Percentiles rank a stretch among this genome's conserved stretches.
Evolutionary conservation across 1,284 basidiomycete species (phyloP).

Genomic region (Microbotryum scabiosae): DNA sequence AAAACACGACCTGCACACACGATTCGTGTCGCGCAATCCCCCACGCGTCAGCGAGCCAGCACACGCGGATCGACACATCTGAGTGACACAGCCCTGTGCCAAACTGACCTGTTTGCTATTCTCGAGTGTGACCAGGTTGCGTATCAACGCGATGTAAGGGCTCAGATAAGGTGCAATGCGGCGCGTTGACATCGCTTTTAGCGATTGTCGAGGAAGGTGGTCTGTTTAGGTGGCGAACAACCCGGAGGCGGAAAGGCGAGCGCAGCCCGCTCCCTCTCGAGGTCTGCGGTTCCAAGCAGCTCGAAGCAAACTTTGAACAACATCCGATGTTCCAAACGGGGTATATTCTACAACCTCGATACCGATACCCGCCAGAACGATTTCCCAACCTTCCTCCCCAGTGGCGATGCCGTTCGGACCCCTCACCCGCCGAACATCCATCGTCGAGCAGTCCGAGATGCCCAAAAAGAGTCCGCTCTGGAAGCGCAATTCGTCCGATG

Average conservation of each 20-base stretch:
- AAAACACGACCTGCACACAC: conserved; percentile 22
- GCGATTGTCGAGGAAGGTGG: not conserved
- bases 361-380: conserved; percentile 1
- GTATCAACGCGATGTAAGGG: not conserved
- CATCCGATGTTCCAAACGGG: not conserved
- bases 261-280: too few relatives aligned
- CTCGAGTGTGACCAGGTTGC: conserved; percentile 16
- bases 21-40: not conserved
- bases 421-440: not conserved
- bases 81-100: not conserved
- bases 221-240: too few relatives aligned
- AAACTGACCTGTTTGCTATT: conserved; percentile 25
- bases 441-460: not conserved
- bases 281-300: not conserved
- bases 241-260: too few relatives aligned
- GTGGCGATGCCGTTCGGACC: not conserved
- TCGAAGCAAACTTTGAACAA: not conserved
- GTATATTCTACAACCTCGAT: not conserved
- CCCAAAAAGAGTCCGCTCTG: not conserved
- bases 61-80: not conserved
- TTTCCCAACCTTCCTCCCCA: not conserved
- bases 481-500: not conserved
- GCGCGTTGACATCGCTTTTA: not conserved
- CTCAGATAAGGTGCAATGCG: not conserved
- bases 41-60: not conserved